Evolutionary conservation across 2,329 filamentous ascomycete species (phyloP).

Genomic region (Aspergillus fumigatiaffinis): DNA sequence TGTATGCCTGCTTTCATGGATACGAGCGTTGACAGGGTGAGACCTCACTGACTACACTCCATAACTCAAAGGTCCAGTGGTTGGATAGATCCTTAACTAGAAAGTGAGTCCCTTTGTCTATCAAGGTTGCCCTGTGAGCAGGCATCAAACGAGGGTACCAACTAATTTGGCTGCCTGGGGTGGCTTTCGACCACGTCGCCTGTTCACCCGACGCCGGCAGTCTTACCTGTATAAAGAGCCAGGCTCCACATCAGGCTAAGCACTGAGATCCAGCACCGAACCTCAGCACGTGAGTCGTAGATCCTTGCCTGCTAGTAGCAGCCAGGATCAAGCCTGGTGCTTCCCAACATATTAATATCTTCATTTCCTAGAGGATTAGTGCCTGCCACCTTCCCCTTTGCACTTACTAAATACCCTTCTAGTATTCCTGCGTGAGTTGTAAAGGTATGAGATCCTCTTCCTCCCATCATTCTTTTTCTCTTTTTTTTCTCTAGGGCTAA

Average conservation of each 20-base stretch:
- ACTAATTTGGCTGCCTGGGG: slow-evolving; percentile 9
- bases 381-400: slow-evolving; percentile 5
- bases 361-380: slow-evolving; percentile 5
- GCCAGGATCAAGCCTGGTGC: slow-evolving; percentile 6
- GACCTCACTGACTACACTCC: too few relatives aligned
- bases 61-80: too few relatives aligned
- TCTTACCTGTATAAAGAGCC: slow-evolving; percentile 7
- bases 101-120: slow-evolving; percentile 9
- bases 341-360: slow-evolving; percentile 6
- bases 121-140: slow-evolving; percentile 8
- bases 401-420: slow-evolving; percentile 4
- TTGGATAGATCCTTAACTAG: not conserved
- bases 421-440: slow-evolving; percentile 11
- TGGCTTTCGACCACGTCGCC: slow-evolving; percentile 8
- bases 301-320: slow-evolving; percentile 7
- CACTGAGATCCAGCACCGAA: slow-evolving; percentile 3
- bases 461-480: slow-evolving; percentile 9
- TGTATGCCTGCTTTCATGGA: too few relatives aligned
- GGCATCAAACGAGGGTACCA: slow-evolving; percentile 11
- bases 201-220: slow-evolving; percentile 1
- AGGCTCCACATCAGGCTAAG: slow-evolving; percentile 6
- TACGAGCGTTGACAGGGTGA: too few relatives aligned
- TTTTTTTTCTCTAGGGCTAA: slow-evolving; percentile 8
- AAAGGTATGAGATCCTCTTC: slow-evolving; percentile 9
- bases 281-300: slow-evolving; percentile 1